Evolutionary conservation across 108 stramenopile genomes (phyloP).

Genomic region (Nitzschia sp.): DNA sequence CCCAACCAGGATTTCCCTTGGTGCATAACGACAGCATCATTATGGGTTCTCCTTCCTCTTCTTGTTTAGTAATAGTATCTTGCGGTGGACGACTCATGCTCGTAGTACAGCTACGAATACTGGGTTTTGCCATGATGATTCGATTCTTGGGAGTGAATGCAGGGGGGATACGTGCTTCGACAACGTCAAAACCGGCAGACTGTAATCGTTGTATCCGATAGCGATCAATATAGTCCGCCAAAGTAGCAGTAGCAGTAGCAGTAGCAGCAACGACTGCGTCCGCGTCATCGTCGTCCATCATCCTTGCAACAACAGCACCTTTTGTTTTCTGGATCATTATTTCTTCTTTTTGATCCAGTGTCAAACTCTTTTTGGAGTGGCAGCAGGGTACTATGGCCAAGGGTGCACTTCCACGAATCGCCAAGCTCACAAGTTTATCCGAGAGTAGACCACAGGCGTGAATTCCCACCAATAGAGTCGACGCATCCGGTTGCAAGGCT

Average conservation of each 20-base stretch:
- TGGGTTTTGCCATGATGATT: conserved; percentile 47
- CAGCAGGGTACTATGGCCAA: conserved; percentile 67
- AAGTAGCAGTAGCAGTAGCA: neutral
- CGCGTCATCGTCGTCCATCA: conserved; percentile 1
- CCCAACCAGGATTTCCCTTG: neutral
- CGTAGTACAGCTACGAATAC: too few relatives aligned
- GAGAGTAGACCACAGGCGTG: conserved; percentile 62
- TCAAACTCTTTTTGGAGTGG: conserved; percentile 35
- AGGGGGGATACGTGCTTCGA: conserved; percentile 38
- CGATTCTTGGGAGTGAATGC: conserved; percentile 63
- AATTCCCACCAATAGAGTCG: conserved; percentile 52
- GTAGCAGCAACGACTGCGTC: neutral
- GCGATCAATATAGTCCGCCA: conserved; percentile 51
- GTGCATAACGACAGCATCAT: neutral
- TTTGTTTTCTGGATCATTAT: neutral
- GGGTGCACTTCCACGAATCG: conserved; percentile 42
- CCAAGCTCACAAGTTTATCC: conserved; percentile 48
- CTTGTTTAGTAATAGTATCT: neutral
- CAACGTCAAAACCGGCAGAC: conserved; percentile 46
- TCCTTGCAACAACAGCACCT: too few relatives aligned
- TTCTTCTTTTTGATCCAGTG: conserved; percentile 1
- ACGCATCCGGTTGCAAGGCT: conserved; percentile 39
- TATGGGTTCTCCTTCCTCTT: neutral
- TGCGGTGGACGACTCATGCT: too few relatives aligned
- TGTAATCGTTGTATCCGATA: conserved; percentile 42